phyloP scores from a whole-genome alignment of 108 stramenopile species.

The Nitzschia sp. region DNA sequence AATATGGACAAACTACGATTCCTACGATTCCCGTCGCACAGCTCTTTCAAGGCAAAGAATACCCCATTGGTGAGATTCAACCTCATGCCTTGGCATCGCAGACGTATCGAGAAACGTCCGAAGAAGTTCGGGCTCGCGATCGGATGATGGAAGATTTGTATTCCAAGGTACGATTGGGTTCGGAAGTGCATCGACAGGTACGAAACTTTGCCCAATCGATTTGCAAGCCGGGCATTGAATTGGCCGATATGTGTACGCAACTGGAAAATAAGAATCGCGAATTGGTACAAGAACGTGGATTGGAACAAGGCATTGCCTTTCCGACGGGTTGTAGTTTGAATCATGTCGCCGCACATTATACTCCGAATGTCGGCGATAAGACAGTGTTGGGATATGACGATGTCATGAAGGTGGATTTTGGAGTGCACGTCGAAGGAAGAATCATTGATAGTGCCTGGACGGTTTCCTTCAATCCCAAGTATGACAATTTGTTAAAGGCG shows the following conservation, averaged over 20 bases:
- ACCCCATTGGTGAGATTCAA: constrained; percentile 92
- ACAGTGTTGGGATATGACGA: constrained; percentile 90
- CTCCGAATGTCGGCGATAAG: constrained; percentile 95
- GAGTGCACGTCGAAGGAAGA: constrained; percentile 97
- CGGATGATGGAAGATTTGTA: constrained; percentile 83
- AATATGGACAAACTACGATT: constrained; percentile 95
- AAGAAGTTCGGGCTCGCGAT: constrained; percentile 85
- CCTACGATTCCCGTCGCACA: constrained; percentile 89
- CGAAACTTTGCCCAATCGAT: constrained; percentile 93
- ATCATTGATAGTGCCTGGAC: constrained; percentile 99
- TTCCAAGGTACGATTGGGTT: constrained; percentile 84
- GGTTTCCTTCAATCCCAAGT: constrained; percentile 92
- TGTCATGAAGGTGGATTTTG: constrained; percentile 99
- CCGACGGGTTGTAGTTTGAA: constrained; percentile 98
- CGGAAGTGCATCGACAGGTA: constrained; percentile 97
- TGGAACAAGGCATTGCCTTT: constrained; percentile 95
- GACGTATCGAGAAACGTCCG: constrained; percentile 80
- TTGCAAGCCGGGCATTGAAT: constrained; percentile 95
- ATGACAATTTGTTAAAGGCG: constrained; percentile 91
- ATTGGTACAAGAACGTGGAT: constrained; percentile 86
- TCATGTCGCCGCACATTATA: constrained; percentile 99
- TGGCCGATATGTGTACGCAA: constrained; percentile 93
- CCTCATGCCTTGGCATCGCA: constrained; percentile 84
- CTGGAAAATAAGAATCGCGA: constrained; percentile 95
- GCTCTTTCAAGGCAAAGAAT: constrained; percentile 60